phyloP scores from a whole-genome alignment of 768 basidiomycete species.

The Pseudohyphozyma bogoriensis region DNA sequence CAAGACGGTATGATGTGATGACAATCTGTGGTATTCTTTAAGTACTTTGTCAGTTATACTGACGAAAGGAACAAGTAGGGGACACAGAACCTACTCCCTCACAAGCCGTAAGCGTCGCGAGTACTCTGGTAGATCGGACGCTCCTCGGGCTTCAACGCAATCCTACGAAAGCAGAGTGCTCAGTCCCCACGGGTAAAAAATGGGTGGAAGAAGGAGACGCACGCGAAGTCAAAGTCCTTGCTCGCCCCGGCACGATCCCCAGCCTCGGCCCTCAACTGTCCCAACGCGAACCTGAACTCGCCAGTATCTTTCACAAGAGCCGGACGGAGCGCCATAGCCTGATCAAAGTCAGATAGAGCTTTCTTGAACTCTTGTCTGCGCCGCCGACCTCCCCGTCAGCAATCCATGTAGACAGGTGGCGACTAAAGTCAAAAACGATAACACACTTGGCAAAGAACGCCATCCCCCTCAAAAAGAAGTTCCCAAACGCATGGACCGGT shows the following conservation, averaged over 20 bases:
- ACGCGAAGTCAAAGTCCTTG: conserved; percentile 12
- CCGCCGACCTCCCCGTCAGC: neutral
- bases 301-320: neutral
- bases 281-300: conserved; percentile 1
- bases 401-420: neutral
- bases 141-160: too few species aligned
- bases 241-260: neutral
- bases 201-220: too few species aligned
- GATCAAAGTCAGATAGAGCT: conserved; percentile 13
- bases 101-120: too few species aligned
- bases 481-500: neutral
- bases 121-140: too few species aligned
- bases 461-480: conserved; percentile 4
- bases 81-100: too few species aligned
- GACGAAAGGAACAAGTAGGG: too few species aligned
- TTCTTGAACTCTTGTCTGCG: conserved; percentile 10
- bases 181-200: too few species aligned
- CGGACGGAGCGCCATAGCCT: conserved; percentile 2
- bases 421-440: too few species aligned
- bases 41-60: too few species aligned
- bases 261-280: neutral
- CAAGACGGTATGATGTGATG: too few species aligned
- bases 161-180: too few species aligned
- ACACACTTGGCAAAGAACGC: conserved; percentile 9
- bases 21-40: too few species aligned